phyloP scores from a whole-genome alignment of 257 asterid genomes.

The Nicotiana tomentosiformis region DNA sequence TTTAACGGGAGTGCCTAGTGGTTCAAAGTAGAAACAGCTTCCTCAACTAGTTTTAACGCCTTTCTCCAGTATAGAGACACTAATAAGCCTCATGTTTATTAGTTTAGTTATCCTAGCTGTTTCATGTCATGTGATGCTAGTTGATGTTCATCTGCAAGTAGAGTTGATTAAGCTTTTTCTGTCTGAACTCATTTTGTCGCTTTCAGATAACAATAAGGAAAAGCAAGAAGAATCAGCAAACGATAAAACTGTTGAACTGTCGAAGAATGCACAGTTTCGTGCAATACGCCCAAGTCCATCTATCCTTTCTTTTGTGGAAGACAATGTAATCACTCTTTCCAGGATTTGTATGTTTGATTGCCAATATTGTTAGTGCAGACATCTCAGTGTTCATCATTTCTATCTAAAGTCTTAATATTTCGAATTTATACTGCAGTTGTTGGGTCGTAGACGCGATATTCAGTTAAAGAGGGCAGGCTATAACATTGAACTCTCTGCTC shows the following conservation, averaged over 20 bases:
- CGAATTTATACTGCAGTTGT: constrained; percentile 43
- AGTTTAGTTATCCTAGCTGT: background rate
- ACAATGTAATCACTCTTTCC: constrained; percentile 53
- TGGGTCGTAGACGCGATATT: constrained; percentile 92
- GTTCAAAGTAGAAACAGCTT: background rate
- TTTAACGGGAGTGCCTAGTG: background rate
- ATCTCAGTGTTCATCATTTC: background rate
- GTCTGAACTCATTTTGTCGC: constrained; percentile 17
- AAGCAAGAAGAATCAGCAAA: constrained; percentile 38
- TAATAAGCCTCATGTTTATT: background rate
- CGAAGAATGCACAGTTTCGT: constrained; percentile 92
- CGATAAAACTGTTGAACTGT: constrained; percentile 41
- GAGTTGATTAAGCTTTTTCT: background rate
- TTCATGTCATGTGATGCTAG: background rate
- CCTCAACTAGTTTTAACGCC: background rate
- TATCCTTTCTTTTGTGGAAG: constrained; percentile 88
- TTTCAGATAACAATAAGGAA: constrained; percentile 45
- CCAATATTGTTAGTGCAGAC: constrained; percentile 1
- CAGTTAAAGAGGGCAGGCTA: constrained; percentile 85
- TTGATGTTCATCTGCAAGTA: background rate
- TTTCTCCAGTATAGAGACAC: background rate
- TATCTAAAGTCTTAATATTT: background rate
- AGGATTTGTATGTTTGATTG: constrained; percentile 23
- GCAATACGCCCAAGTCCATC: constrained; percentile 85
- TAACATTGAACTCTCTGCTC: constrained; percentile 74